Evolutionary conservation across 2,329 filamentous ascomycete species (phyloP).

Genomic region (Sporothrix euskadiensis): DNA sequence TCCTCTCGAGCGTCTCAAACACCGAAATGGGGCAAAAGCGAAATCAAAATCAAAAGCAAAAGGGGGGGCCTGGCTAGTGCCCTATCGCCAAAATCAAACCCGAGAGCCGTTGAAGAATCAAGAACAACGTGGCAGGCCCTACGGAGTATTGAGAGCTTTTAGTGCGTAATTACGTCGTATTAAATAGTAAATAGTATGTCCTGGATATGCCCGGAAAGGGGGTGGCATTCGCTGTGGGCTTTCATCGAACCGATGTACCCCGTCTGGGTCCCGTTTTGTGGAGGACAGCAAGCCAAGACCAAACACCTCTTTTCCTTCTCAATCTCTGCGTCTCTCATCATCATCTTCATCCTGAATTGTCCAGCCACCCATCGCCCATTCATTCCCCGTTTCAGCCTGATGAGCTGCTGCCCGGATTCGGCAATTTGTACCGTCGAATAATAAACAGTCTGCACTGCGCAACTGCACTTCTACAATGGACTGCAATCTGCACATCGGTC

Average conservation of each 20-base stretch:
- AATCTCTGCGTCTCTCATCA: too few relatives aligned
- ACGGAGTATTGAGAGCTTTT: not conserved
- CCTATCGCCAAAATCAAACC: not conserved
- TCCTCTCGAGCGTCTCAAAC: not conserved
- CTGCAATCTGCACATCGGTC: not conserved
- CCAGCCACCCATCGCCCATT: not conserved
- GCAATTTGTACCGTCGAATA: too few relatives aligned
- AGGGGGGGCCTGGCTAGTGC: not conserved
- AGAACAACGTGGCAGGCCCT: not conserved
- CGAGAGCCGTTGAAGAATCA: not conserved
- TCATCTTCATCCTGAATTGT: not conserved
- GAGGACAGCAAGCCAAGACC: not conserved
- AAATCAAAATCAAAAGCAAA: not conserved
- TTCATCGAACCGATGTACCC: not conserved
- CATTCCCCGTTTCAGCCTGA: constrained; percentile 2
- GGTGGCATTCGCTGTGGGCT: constrained; percentile 3
- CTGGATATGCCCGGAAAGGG: not conserved
- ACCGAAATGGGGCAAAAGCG: not conserved
- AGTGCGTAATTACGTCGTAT: too few relatives aligned
- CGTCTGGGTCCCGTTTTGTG: not conserved
- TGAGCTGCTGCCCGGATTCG: constrained; percentile 7
- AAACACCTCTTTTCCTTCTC: not conserved
- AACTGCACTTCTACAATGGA: not conserved
- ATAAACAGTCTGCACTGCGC: not conserved
- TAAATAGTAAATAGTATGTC: not conserved